These are phyloP conservation scores for Celoporthe dispersa DNA, from an alignment of 2,329 filamentous ascomycete species.

Conservation along the genomic window DNA sequence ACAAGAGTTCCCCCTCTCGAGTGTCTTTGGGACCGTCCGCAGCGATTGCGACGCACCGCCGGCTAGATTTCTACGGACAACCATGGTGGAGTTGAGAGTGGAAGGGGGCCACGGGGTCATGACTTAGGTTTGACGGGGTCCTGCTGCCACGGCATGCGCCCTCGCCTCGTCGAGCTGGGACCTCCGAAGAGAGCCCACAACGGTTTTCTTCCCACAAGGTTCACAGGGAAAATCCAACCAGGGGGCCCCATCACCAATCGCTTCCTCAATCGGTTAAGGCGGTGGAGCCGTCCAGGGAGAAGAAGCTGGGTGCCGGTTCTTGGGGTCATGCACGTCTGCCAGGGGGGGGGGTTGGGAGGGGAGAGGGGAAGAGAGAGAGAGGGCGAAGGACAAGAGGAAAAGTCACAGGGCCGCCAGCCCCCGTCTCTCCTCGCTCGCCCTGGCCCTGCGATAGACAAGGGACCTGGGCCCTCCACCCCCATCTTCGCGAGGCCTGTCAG, in stretches of 20 bases:
- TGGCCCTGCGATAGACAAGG: no score
- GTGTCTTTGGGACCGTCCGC: background rate
- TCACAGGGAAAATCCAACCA: background rate
- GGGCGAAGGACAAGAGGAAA: background rate
- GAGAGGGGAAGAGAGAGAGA: no score
- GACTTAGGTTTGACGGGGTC: background rate
- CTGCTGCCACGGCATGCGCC: background rate
- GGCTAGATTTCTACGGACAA: background rate
- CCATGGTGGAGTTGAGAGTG: background rate
- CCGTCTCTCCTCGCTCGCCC: background rate
- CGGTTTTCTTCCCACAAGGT: background rate
- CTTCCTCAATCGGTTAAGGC: background rate
- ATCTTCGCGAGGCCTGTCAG: no score
- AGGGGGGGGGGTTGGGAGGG: background rate
- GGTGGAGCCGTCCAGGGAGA: background rate
- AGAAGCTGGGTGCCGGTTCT: background rate
- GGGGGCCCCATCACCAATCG: slow-evolving; percentile 1
- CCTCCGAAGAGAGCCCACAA: background rate
- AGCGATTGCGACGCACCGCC: background rate
- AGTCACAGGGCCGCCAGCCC: no score
- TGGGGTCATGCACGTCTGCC: background rate
- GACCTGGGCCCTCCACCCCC: no score
- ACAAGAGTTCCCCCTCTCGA: background rate
- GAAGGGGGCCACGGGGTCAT: background rate
- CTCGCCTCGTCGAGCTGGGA: background rate